Evolutionary conservation across 495 filamentous ascomycete species (phyloP).

Genomic region (Aeminium ludgeri): DNA sequence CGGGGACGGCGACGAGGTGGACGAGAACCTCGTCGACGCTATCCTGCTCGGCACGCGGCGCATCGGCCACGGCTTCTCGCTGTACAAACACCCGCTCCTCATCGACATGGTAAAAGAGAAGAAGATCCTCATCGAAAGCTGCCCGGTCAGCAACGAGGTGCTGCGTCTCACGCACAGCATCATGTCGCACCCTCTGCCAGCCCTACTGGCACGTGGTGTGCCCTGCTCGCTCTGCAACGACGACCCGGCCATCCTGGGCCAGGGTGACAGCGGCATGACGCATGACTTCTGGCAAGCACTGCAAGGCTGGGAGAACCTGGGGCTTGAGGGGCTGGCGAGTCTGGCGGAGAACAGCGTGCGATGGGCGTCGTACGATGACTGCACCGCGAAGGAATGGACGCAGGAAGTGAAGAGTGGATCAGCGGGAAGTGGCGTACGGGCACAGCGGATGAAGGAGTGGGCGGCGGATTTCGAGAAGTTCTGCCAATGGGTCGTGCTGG

Average conservation of each 20-base stretch:
- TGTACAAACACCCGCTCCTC: conserved; percentile 83
- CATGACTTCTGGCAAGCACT: conserved; percentile 88
- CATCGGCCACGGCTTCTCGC: conserved; percentile 73
- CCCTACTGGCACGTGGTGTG: conserved; percentile 70
- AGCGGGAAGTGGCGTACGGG: conserved; percentile 55
- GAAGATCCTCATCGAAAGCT: conserved; percentile 73
- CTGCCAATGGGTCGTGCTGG: conserved; percentile 73
- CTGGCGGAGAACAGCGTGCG: conserved; percentile 84
- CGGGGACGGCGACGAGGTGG: conserved; percentile 56
- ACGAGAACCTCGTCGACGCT: conserved; percentile 81
- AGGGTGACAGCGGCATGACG: conserved; percentile 57
- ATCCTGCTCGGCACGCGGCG: conserved; percentile 72
- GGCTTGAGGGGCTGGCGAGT: conserved; percentile 61
- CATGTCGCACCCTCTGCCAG: conserved; percentile 64
- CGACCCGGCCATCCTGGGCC: conserved; percentile 66
- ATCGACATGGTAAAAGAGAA: conserved; percentile 75
- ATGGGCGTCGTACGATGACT: conserved; percentile 80
- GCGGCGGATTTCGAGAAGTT: conserved; percentile 69
- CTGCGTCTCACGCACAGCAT: conserved; percentile 61
- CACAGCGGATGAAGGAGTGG: conserved; percentile 60
- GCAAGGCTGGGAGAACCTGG: conserved; percentile 72
- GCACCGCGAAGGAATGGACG: conserved; percentile 47
- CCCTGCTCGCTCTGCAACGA: conserved; percentile 64
- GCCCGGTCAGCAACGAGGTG: conserved; percentile 73
- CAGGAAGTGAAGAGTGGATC: conserved; percentile 54